Evolutionary conservation across 768 basidiomycete genomes (phyloP).

Genomic region (Porpolomopsis calyptriformis): DNA sequence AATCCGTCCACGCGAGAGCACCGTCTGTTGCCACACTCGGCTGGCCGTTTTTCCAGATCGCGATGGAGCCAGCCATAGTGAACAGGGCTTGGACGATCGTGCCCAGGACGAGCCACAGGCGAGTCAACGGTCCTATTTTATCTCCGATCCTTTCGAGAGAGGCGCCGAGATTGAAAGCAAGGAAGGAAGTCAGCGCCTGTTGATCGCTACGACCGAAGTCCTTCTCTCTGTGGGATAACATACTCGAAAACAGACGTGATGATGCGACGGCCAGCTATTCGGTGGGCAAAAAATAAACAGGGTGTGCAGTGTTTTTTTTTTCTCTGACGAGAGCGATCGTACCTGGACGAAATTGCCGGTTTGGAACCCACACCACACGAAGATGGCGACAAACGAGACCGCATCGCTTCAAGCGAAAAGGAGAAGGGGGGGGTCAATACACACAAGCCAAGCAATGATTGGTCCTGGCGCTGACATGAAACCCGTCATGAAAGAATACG

Average conservation of each 20-base stretch:
- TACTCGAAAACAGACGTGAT: slow-evolving; percentile 62
- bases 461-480: slow-evolving; percentile 32
- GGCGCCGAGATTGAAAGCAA: slow-evolving; percentile 67
- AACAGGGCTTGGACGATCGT: slow-evolving; percentile 67
- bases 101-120: slow-evolving; percentile 64
- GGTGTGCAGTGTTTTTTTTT: too few species aligned
- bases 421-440: not conserved
- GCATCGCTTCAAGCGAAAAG: slow-evolving; percentile 37
- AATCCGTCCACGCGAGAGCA: slow-evolving; percentile 60
- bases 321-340: slow-evolving; percentile 4
- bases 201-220: slow-evolving; percentile 67
- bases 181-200: slow-evolving; percentile 68
- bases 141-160: slow-evolving; percentile 73
- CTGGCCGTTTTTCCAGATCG: slow-evolving; percentile 61
- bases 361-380: slow-evolving; percentile 82
- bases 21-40: slow-evolving; percentile 43
- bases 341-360: slow-evolving; percentile 71
- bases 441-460: not conserved
- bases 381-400: slow-evolving; percentile 67
- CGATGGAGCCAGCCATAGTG: slow-evolving; percentile 62
- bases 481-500: slow-evolving; percentile 50
- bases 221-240: slow-evolving; percentile 29
- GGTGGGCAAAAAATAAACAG: not conserved
- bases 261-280: slow-evolving; percentile 64
- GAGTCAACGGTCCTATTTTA: slow-evolving; percentile 58